Evolutionary conservation across 1,284 basidiomycete species (phyloP), one percentile per base, ranked within the genome.

Genomic region (Cutaneotrichosporon cyanovorans): DNA sequence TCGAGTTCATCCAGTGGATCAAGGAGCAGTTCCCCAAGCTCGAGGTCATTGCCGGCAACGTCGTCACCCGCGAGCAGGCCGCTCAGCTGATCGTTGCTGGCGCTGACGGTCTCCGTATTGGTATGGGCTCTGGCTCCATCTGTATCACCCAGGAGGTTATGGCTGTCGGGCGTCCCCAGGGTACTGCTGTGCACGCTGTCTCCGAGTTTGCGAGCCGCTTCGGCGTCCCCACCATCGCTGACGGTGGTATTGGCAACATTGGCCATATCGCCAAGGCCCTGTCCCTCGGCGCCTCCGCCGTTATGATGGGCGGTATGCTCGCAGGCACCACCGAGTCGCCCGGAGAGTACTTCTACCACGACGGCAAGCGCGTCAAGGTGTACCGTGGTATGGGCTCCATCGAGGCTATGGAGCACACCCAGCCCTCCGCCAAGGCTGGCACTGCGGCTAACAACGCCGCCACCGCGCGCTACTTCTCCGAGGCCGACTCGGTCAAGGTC

Each of bases 61-160:
- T 98, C 51, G 93, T 98, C 50, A 97, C 92, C 8, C 85, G 95
- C 50, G 93, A 96, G 69, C 93, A 98, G 70, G 93, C 93, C 4
- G 93, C 95, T 15, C 82, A 78, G 46, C 82, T 99, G 50, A 97
- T 99, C 58, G 83, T 80, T 19, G 93, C 90, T 6, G 95, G 93
- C 49, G 93, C 92, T 7, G 93, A 99, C 61, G 93, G 79, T 33
- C 79, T 98, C 10, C 85, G 90, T 39, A 79, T 99, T 36, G 95
- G 93, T 45, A 99, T 99, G 93, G 93, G 93, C 42, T 89, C 85
- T 14, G 93, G 93, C 16, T 95, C 90, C 11, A 99, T 99, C 66
- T 99, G 93, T 71, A 98, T 98, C 73, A 99, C 93, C 5, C 93
- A 99, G 73, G 93, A 99, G 71, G 88, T 99, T 62, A 98, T 97